Base-by-base conservation (phyloP, 176 grass and related monocot species). In the Olyra latifolia region DNA sequence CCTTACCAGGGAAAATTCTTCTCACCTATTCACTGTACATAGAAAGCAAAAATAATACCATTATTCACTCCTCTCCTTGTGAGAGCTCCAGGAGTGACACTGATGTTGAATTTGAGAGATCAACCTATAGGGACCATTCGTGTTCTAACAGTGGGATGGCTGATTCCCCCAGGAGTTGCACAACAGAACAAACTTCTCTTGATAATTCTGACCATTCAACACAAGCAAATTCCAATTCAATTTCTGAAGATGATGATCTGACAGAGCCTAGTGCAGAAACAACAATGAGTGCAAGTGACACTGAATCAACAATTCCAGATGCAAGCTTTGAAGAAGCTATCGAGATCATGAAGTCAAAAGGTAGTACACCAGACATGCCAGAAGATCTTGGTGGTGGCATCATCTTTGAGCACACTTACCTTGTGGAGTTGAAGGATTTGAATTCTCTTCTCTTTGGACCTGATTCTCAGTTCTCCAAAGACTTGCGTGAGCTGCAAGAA, bases 361-460 rank as follows among this genome's bases (percentile, higher is more conserved):
- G 87, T 35, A 74, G 89, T 23, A 71, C 77, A 66, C 66, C 42
- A 20, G 83, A 90, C 38, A 80, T 81, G 48, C 92, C 84, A 20
- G 88, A 94, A 74, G 87, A 88, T 87, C 80, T 91, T 67, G 62
- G 62, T 38, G 55, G 80, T 0, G 88, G 87, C n/a, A 27, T 91
- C 40, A 53, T 92, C 45, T 89, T 94, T 78, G 83, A 92, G 13
- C 86, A 94, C 58, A 85, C 47, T 48, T 98, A 91, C 80, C 76
- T 83, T 59, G 88, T 82, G 13, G 80, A 89, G 23, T 70, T 87
- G 1, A 92, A 89, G 71, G 83, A 98, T 78, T 75, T 98, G 66
- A 94, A 98, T 74, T 76, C 66, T 83, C 75, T 98, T 41, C 25
- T 98, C 10, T 92, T 91, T 68, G 60, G 74, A 63, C 88, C 90